phyloP scores from a whole-genome alignment of 257 asterid species.

The Solanum bulbocastanum region DNA sequence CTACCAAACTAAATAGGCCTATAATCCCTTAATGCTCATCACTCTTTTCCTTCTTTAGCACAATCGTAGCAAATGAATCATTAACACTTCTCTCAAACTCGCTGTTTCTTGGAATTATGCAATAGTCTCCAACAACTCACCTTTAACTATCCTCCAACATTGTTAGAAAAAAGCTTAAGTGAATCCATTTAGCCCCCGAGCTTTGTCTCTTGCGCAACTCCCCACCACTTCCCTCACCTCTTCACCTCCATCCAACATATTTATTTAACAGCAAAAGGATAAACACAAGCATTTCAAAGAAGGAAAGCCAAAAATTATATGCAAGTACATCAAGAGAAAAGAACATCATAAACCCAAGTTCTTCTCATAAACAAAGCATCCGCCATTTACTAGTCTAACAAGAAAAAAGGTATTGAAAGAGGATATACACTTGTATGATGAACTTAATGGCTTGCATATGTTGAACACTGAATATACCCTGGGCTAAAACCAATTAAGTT shows the following conservation, averaged over 20 bases:
- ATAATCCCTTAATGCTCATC: not conserved
- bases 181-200: not conserved
- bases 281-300: not conserved
- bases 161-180: not conserved
- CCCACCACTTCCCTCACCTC: not conserved
- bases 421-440: not conserved
- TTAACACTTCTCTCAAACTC: not conserved
- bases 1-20: not conserved
- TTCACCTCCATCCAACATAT: not conserved
- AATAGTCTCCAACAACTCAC: not conserved
- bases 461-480: not conserved
- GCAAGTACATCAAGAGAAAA: not conserved
- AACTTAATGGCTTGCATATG: not conserved
- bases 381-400: not conserved
- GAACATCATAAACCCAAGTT: not conserved
- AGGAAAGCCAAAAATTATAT: not conserved
- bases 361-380: not conserved
- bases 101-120: not conserved
- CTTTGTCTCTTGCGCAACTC: not conserved
- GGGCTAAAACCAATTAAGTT: not conserved
- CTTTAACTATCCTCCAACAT: not conserved
- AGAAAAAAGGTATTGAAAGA: not conserved
- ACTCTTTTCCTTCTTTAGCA: not conserved
- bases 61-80: not conserved
- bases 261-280: not conserved